Base-by-base conservation (phyloP, 805 yeast genomes). In the Schizosaccharomyces pombe region DNA sequence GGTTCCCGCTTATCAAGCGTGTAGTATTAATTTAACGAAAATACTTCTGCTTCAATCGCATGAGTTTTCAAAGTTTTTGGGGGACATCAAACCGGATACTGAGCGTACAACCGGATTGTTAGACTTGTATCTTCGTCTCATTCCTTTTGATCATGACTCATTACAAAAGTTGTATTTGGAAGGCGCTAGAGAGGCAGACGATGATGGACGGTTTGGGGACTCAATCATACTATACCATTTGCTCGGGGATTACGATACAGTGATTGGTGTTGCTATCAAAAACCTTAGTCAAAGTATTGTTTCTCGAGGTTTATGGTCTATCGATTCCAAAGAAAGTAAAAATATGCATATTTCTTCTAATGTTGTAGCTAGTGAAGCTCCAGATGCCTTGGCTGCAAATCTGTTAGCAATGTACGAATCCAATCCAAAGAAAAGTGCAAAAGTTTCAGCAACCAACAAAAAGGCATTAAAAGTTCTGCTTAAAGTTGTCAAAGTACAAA, bases 171-270 rank as follows among this genome's bases (percentile, higher is more conserved):
- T 75, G 57, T 85, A 91, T 47, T 80, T 91, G 2, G 93, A 82
- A 63, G 78, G 77, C 57, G 86, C 94, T 29, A 96, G 96, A 2
- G 73, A 73, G 47, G 94, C 95, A 14, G 91, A 84, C 62, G 91
- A 85, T 60, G 97, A 87, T 62, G 97, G 96, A 5, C 75, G 95
- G 62, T 73, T 78, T 11, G 77, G 80, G 57, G 97, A 91, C 62
- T 84, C 95, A 19, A 75, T 91, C 57, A 70, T 84, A 56, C 72
- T 91, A 55, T 89, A 84, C 64, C 95, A 87, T 67, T 73, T 89
- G 59, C 78, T 94, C 49, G 93, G 84, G 66, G 94, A 87, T 60
- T 82, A 82, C 64, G 82, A 82, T 62, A 79, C 82, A 31, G 96
- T 85, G 12, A 74, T 43, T 2, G 28, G 30, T 1, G 49, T 43